Percentiles rank a stretch among this genome's conserved stretches.
phyloP scores from a whole-genome alignment of 1,139 yeast genomes.

The Lodderomyces metapsilosis region DNA sequence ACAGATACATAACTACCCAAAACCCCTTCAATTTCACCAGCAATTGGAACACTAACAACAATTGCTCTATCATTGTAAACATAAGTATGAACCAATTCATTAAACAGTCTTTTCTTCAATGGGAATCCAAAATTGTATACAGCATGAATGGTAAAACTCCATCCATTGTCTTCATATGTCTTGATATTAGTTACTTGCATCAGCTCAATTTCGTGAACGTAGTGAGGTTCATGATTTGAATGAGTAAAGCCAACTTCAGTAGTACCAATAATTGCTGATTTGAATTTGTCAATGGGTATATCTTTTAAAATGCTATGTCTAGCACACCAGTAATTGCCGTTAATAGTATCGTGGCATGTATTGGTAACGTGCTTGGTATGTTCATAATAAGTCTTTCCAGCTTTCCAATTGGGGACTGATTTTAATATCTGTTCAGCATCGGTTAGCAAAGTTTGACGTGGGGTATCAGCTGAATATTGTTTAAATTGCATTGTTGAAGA shows the following conservation, averaged over 20 bases:
- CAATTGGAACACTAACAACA: constrained; percentile 52
- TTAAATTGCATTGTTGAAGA: constrained; percentile 1
- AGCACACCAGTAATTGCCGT: constrained; percentile 11
- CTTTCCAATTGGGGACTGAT: constrained; percentile 4
- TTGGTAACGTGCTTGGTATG: constrained; percentile 1
- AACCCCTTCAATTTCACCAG: constrained; percentile 26
- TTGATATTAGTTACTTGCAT: constrained; percentile 10
- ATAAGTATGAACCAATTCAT: constrained; percentile 53
- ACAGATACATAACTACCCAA: constrained; percentile 56
- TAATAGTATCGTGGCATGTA: constrained; percentile 2
- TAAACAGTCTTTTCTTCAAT: constrained; percentile 51
- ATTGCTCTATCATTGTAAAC: constrained; percentile 33
- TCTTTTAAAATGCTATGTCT: constrained; percentile 5
- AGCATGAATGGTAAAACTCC: constrained; percentile 26
- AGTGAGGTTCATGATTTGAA: constrained; percentile 34
- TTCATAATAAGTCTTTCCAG: constrained; percentile 2
- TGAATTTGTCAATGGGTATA: constrained; percentile 1
- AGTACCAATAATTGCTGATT: constrained; percentile 10
- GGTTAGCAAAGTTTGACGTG: constrained; percentile 4
- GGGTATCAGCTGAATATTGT: constrained; percentile 3
- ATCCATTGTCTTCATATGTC: constrained; percentile 12
- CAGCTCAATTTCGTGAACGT: constrained; percentile 31
- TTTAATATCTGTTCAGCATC: not conserved
- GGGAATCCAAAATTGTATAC: constrained; percentile 53
- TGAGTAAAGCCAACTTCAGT: constrained; percentile 24